Base-by-base conservation (phyloP, 2,329 filamentous ascomycete genomes). In the Phaeosphaeria sp. region DNA sequence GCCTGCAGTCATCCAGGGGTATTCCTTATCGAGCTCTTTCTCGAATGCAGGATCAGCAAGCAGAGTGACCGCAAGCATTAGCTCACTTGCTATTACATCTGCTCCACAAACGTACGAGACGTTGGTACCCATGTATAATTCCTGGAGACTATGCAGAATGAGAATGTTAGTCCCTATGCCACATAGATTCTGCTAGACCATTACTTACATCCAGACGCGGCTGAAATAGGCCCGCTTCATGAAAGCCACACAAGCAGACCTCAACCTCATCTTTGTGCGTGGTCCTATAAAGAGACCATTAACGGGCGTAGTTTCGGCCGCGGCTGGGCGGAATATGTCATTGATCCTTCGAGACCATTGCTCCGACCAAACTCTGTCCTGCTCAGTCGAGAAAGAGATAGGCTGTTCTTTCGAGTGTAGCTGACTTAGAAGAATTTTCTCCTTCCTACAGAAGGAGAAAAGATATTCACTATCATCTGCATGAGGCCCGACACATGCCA, bases 401-500 rank as follows among this genome's bases (percentile, higher is more conserved):
- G 11, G 23, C 25, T 13, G 21, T 27, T 15, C 25, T 21, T 27
- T 47, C 25, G 30, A 39, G 27, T 5, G 47, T 53, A 20, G 25
- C 21, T 15, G 23, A 9, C 5, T 41, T 17, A 1, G 46, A 20
- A 6, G 7, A 27, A 10, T 25, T 18, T 6, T 42, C 1, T 42
- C 6, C 18, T 9, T 41, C 18, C 27, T 6, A n/a, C 3, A 17
- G 36, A 20, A 47, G 5, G 18, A 53, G 6, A 3, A 53, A 18
- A 27, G n/a, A 47, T 27, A 30, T 30, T 53, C 27, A 27, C 51
- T 53, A 27, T 41, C 30, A 21, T 47, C 43, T 6, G 42, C 27
- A 27, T 53, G 51, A 17, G 30, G 54, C 22, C 50, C 52, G 54
- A 54, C n/a, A 43, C 59, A 52, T 10, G 49, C 30, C 33, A 58